phyloP scores from a whole-genome alignment of 2,329 filamentous ascomycete genomes.

The Fusarium caatingaense region DNA sequence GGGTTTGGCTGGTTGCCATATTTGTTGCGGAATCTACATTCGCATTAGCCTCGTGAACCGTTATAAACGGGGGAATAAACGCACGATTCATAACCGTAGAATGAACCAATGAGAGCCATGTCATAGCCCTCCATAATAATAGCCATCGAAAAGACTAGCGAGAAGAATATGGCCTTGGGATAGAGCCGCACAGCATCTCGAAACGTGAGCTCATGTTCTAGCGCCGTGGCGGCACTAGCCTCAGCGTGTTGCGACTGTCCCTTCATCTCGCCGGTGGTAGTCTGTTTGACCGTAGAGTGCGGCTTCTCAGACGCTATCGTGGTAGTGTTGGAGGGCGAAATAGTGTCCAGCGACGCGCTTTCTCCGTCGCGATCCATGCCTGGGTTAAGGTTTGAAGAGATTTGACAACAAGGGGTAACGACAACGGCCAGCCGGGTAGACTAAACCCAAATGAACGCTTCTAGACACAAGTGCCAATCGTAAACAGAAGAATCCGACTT shows the following conservation, averaged over 20 bases:
- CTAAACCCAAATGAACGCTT: not conserved
- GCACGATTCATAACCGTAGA: conserved; percentile 54
- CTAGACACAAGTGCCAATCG: not conserved
- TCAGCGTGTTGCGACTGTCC: conserved; percentile 12
- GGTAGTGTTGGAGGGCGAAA: conserved; percentile 12
- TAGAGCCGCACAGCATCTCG: conserved; percentile 53
- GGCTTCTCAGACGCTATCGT: conserved; percentile 6
- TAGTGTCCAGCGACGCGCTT: conserved; percentile 10
- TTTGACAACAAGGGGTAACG: not conserved
- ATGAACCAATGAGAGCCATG: conserved; percentile 54
- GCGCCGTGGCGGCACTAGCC: conserved; percentile 54
- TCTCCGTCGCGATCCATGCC: conserved; percentile 19
- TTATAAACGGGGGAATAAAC: not conserved
- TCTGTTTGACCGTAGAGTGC: not conserved
- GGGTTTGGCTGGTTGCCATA: conserved; percentile 54
- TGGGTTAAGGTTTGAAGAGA: conserved; percentile 2
- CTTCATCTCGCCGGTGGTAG: not conserved
- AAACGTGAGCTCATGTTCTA: conserved; percentile 53
- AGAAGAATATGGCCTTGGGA: conserved; percentile 57
- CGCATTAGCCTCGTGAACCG: not conserved
- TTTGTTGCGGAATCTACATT: conserved; percentile 57
- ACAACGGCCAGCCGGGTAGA: not conserved
- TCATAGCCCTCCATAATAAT: conserved; percentile 58
- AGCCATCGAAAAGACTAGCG: conserved; percentile 55
- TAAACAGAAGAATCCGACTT: not conserved